Evolutionary conservation across 2,329 filamentous ascomycete genomes (phyloP), one percentile per base, ranked within the genome.

Genomic region (Phaeophleospora eucalypticola): DNA sequence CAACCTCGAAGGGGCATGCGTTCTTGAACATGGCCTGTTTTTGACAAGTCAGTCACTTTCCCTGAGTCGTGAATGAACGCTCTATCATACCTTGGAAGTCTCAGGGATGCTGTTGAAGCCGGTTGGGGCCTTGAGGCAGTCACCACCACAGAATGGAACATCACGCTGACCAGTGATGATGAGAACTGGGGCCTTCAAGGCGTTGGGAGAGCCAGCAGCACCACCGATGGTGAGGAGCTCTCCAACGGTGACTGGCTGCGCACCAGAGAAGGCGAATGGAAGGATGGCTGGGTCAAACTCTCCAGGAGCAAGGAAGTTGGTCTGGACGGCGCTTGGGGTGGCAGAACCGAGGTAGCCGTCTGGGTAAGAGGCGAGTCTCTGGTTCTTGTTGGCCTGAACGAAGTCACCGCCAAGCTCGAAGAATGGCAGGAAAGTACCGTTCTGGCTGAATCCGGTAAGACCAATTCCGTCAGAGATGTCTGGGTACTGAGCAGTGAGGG

Each of bases 151-250:
- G 63, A 80, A 84, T 4, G 62, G 62, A 9, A 65, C 44, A 40
- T 67, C 64, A 14, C 77, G 74, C 40, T 82, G 76, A 47, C 81
- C 81, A 24, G 79, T 83, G 48, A 84, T 71, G 41, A 84, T 70
- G 37, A 81, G 64, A 0, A 81, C 79, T 0, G 81, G 78, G 0
- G 79, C 81, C 2, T 59, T 64, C 57, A 79, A 81, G 0, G 60
- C 51, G 43, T 65, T 66, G 4, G 49, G 41, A 34, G 49, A 51
- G 55, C 53, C 0, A 65, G 68, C 51, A 12, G 61, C 67, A 3
- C 70, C 75, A 36, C 60, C 61, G 4, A 83, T 62, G 1, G 79
- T 83, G 35, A 84, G 61, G 1, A 84, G 59, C 62, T 84, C 81
- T 18, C 79, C 82, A 0, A 75, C 57, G 0, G 80, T 74, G 9